phyloP scores from a whole-genome alignment of 139 green algal genomes.

The Ostreobium quekettii region DNA sequence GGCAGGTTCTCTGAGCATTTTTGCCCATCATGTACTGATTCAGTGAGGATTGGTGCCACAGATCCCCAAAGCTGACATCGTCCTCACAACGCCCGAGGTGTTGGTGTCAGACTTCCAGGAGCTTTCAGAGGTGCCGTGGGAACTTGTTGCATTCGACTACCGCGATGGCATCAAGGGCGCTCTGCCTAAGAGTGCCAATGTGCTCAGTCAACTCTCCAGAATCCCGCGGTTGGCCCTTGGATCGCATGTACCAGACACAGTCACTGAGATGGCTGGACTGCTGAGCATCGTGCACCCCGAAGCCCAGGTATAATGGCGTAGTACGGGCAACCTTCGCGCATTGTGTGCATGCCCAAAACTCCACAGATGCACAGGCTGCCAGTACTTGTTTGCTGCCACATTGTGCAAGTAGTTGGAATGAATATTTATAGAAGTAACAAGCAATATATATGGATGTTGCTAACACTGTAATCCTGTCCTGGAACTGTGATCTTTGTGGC shows the following conservation, averaged over 20 bases:
- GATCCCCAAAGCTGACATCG: conserved; percentile 1
- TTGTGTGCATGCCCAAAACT: not conserved
- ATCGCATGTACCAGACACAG: not conserved
- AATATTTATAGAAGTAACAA: too few relatives aligned
- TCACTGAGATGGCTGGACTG: not conserved
- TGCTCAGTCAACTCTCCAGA: not conserved
- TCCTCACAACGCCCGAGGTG: not conserved
- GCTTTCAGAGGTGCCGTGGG: conserved; percentile 6
- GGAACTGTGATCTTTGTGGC: too few relatives aligned
- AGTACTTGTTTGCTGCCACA: too few relatives aligned
- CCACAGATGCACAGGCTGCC: not conserved
- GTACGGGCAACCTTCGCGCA: not conserved
- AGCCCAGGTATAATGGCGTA: not conserved
- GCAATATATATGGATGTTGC: too few relatives aligned
- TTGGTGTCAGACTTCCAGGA: not conserved
- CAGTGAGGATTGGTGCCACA: too few relatives aligned
- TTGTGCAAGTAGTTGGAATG: too few relatives aligned
- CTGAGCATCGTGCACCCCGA: not conserved
- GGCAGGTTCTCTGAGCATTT: too few relatives aligned
- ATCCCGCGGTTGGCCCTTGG: not conserved
- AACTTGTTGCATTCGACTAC: not conserved
- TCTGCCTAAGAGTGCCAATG: not conserved
- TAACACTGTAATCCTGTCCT: too few relatives aligned
- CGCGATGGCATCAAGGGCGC: not conserved
- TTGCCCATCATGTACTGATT: too few relatives aligned